These are phyloP conservation scores for Phialophora chinensis DNA, from an alignment of 2,329 filamentous ascomycete species.

Conservation along the genomic window DNA sequence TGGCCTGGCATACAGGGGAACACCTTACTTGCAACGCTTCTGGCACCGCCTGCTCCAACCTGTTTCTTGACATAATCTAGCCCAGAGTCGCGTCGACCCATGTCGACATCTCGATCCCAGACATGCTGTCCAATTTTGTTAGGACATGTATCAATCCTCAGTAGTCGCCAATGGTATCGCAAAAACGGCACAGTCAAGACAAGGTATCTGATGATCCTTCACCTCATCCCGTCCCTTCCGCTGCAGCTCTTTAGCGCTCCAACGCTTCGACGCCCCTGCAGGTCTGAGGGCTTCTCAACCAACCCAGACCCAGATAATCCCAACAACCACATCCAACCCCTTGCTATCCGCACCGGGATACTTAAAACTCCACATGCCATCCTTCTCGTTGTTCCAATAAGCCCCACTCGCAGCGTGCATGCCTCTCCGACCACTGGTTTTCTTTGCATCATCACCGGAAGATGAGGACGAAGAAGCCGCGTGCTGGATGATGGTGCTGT, in stretches of 20 bases:
- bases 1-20: neutral
- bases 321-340: constrained; percentile 57
- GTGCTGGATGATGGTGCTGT: constrained; percentile 98
- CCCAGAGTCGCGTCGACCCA: neutral
- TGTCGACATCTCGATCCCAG: neutral
- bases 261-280: neutral
- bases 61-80: constrained; percentile 7
- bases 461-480: constrained; percentile 56
- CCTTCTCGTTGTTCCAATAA: constrained; percentile 59
- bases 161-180: neutral
- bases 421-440: constrained; percentile 74
- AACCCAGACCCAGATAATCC: constrained; percentile 54
- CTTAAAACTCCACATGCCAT: constrained; percentile 61
- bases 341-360: constrained; percentile 54
- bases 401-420: constrained; percentile 59
- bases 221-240: constrained; percentile 7
- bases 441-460: constrained; percentile 63
- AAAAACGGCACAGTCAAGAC: neutral
- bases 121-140: neutral
- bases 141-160: constrained; percentile 5
- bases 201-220: neutral
- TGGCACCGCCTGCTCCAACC: neutral
- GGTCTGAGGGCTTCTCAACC: constrained; percentile 25
- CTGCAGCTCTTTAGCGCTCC: neutral
- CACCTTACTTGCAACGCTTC: neutral